These are phyloP conservation scores for Macaranga tanarius DNA, from an alignment of 441 rosid species.

Conservation along the genomic window DNA sequence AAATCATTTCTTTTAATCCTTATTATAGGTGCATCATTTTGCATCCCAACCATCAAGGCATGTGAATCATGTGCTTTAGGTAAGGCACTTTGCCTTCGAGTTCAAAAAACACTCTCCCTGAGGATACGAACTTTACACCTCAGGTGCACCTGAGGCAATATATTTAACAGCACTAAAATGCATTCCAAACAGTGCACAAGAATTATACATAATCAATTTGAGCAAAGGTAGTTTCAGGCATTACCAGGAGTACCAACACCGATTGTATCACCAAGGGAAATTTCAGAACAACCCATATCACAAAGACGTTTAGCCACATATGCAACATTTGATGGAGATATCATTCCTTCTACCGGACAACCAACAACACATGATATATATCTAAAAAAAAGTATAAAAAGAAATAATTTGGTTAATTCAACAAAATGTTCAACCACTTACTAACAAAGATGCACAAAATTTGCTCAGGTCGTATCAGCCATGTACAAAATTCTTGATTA, in stretches of 20 bases:
- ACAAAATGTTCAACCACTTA: background rate
- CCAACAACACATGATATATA: constrained; percentile 93
- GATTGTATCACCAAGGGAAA: constrained; percentile 85
- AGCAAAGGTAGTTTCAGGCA: constrained; percentile 13
- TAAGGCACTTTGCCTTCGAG: no score
- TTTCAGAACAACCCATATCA: constrained; percentile 95
- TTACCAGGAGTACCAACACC: constrained; percentile 97
- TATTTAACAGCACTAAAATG: background rate
- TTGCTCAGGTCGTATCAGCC: background rate
- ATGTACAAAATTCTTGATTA: background rate
- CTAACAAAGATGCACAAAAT: background rate
- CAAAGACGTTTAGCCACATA: constrained; percentile 76
- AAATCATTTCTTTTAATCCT: no score
- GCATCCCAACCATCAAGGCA: no score
- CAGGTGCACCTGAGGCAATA: background rate
- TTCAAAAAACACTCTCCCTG: no score
- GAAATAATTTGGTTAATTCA: background rate
- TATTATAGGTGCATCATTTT: no score
- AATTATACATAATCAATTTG: background rate
- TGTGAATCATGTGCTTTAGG: no score
- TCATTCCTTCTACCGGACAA: constrained; percentile 86
- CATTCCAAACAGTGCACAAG: background rate
- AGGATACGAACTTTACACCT: no score
- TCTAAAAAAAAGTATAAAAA: constrained; percentile 36
- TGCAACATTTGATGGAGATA: constrained; percentile 77